Evolutionary conservation across 345 rosid species (phyloP), one percentile per base, ranked within the genome.

Genomic region (Salix udensis): DNA sequence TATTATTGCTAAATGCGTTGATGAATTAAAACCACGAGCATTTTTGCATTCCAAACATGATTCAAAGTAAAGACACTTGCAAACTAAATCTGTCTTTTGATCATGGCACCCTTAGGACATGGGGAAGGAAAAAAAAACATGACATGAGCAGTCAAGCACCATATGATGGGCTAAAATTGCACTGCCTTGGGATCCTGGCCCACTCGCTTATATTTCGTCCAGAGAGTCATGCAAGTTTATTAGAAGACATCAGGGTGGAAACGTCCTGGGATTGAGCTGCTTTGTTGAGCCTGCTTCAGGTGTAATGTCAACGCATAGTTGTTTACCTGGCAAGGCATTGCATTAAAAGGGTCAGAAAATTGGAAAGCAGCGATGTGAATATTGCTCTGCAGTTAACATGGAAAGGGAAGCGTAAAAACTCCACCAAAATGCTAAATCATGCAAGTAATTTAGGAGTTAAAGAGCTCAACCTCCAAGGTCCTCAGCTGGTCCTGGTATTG

Each of bases 401-500:
- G 24, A 60, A 23, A 37, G 12, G 31, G 58, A 53, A 70, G 21
- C 2, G 23, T 0, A 6, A 60, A 24, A 26, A 53, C 37, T 44
- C 13, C 11, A n/a, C 19, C 61, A 12, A 26, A 70, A 4, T 15
- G 7, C 24, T 12, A 26, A 31, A 44, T 9, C 50, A 26, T 18
- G 31, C 24, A 44, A 77, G 26, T 2, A 28, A 42, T 42, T 42
- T 3, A 42, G 46, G 46, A 42, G 46, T 11, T 42, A 11, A 42
- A 11, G 62, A 65, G 73, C 73, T 76, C 81, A 24, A 92, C 97
- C 96, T 93, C 96, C 44, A 93, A 82, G 37, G 94, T 87, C 83
- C 93, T 90, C 86, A 93, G 14, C 74, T 93, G 97, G 42, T 93
- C 94, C 85, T 91, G 96, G 85, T 90, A 91, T 75, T 89, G 96